Evolutionary conservation across 352 stramenopile species (phyloP), one percentile per base, ranked within the genome.

Genomic region (Pythium rishiriense): DNA sequence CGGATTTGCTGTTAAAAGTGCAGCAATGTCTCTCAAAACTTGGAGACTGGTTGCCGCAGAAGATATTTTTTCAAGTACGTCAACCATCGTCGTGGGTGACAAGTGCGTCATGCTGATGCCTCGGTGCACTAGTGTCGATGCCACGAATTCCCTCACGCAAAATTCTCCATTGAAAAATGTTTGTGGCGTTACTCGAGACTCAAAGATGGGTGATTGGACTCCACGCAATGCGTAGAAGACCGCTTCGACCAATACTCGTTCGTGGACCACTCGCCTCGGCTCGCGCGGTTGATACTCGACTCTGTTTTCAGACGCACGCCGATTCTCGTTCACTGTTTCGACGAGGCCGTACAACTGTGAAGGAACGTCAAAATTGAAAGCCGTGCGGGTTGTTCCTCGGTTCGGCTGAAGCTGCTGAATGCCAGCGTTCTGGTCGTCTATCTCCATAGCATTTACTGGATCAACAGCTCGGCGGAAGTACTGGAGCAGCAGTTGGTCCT

Each of bases 141-240:
- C 3, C 17, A 33, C 75, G n/a, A 75, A 54, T 37, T 68, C 39
- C n/a, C 25, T 21, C 8, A 29, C n/a, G 76, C 52, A 62, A 68
- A 41, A 61, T 31, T 85, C 70, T 9, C 69, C 35, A 41, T 72
- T 63, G 45, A 91, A 81, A 3, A 68, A 14, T 21, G 50, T 15
- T 26, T 62, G 19, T 46, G 64, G 28, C 1, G 25, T 3, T 8
- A 29, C 42, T 2, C 26, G 59, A 41, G 72, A 65, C 21, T 88
- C 75, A 67, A 91, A 88, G 10, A 88, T 55, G 6, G 79, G 53
- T 6, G 80, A 84, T 17, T 76, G 68, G 0, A 87, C 65, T 0
- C 83, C 83, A 58, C 74, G 58, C 17, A 91, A 58, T 17, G 77
- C 81, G 58, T 88, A 74, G n/a, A 91, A 87, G 0, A 83, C 60